Conservation (phyloP, 305 asterid genomes). For the Vinca major region DNA sequence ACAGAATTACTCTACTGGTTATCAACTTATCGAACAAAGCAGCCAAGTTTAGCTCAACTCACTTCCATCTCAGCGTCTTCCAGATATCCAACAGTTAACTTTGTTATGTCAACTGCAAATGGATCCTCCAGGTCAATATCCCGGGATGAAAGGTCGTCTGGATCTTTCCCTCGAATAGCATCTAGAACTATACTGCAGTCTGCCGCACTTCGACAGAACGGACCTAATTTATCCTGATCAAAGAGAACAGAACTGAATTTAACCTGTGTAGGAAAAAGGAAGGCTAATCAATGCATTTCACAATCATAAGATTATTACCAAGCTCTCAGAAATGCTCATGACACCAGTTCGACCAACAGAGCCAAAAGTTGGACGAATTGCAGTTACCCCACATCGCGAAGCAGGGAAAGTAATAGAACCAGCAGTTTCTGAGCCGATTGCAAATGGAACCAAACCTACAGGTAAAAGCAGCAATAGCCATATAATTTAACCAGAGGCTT, state of each 20-base stretch:
- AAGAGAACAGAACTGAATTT: conserved; percentile 10
- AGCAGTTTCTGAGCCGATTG: conserved; percentile 91
- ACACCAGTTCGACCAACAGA: conserved; percentile 84
- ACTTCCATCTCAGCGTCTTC: conserved; percentile 90
- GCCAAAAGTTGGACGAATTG: conserved; percentile 84
- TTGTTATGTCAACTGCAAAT: conserved; percentile 56
- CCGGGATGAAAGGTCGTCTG: conserved; percentile 69
- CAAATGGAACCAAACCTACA: conserved; percentile 77
- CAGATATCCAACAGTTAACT: conserved; percentile 81
- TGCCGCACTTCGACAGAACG: conserved; percentile 72
- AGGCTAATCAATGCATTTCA: not conserved
- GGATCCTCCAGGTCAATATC: conserved; percentile 60
- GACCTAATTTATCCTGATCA: conserved; percentile 81
- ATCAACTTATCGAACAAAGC: not conserved
- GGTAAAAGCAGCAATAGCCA: not conserved
- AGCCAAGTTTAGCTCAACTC: conserved; percentile 12
- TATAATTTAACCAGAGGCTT: not conserved
- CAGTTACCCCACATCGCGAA: conserved; percentile 86
- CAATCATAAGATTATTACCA: conserved; percentile 36
- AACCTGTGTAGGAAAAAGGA: not conserved
- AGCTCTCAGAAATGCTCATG: conserved; percentile 83
- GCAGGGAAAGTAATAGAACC: conserved; percentile 92
- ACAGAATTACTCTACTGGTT: not conserved
- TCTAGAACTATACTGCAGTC: conserved; percentile 69
- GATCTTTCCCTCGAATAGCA: conserved; percentile 66